These are phyloP conservation scores for Pelargonium citronellum DNA, from an alignment of 441 rosid genomes.

Conservation along the genomic window DNA sequence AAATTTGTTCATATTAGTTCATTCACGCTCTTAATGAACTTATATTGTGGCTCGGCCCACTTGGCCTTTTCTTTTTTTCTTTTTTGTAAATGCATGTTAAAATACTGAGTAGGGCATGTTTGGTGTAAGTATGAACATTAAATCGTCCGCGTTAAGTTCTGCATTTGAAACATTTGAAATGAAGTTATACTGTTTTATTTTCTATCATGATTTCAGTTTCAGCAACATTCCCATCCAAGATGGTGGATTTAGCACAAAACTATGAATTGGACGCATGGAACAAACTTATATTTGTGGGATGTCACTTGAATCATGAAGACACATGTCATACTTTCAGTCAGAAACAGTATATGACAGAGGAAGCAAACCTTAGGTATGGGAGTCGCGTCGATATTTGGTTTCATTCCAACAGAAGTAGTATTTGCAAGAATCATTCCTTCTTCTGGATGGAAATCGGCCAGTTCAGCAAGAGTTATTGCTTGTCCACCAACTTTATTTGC, in stretches of 20 bases:
- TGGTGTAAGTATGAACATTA: not conserved
- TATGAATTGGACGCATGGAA: not conserved
- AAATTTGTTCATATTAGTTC: not conserved
- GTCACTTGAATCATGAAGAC: not conserved
- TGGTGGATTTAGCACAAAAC: not conserved
- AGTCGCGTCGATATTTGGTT: slow-evolving; percentile 53
- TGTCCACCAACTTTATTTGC: slow-evolving; percentile 47
- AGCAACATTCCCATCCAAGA: not conserved
- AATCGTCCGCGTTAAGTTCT: not conserved
- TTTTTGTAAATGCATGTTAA: no score
- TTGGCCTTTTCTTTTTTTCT: no score
- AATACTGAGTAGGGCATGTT: not conserved
- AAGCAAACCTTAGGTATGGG: slow-evolving; percentile 52
- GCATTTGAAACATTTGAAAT: not conserved
- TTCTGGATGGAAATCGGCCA: slow-evolving; percentile 47
- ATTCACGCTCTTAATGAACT: not conserved
- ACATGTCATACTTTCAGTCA: not conserved
- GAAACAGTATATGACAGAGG: not conserved
- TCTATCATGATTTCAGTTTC: not conserved
- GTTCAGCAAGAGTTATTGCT: slow-evolving; percentile 51
- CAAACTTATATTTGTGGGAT: not conserved
- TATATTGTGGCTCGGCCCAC: no score
- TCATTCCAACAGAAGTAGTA: slow-evolving; percentile 72
- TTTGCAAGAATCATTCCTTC: slow-evolving; percentile 65
- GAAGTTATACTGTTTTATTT: not conserved